Base-by-base conservation (phyloP, 495 filamentous ascomycete genomes). In the Hypoxylon perforatum region DNA sequence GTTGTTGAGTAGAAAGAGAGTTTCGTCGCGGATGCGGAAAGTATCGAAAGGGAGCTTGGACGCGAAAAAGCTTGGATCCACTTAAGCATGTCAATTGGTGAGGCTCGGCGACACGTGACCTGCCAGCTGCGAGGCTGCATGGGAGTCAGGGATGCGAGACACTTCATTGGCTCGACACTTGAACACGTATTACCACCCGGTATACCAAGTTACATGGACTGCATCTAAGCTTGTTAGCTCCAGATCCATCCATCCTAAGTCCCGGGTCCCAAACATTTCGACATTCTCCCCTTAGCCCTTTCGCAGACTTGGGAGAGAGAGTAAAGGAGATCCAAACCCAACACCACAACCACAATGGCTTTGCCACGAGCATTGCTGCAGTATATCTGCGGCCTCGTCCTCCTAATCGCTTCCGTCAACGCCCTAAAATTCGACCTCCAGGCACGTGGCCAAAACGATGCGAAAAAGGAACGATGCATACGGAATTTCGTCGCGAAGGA, bases 401-500 rank as follows among this genome's bases (percentile, higher is more conserved):
- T 86, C 55, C 73, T 90, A 65, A 73, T 88, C 14, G 86, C 90
- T 45, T 78, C 90, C 62, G 80, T 87, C 53, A 81, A 87, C 52
- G 93, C 93, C 28, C 85, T 99, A 58, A 97, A 97, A 80, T 98
- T 99, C 84, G 96, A 99, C 67, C 84, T 99, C 55, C 76, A 86
- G 70, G 92, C 95, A 12, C 81, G 87, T 57, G 83, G 81, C 15
- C 80, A 77, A 61, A 84, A 87, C 73, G 85, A 82, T 76, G 81
- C 83, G 70, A 84, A 87, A 73, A 83, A 86, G 53, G 88, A 92
- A 76, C 86, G 96, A 85, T 99, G 95, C 81, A 92, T 99, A 77
- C 88, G 96, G 71, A 99, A 99, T 80, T 98, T 97, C 75, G 94
- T 97, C 57, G 82, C 88, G 50, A 92, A 89, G 77, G 93, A 97